Base-by-base conservation (phyloP, 1,284 basidiomycete genomes). In the Cryptococcus floricola region DNA sequence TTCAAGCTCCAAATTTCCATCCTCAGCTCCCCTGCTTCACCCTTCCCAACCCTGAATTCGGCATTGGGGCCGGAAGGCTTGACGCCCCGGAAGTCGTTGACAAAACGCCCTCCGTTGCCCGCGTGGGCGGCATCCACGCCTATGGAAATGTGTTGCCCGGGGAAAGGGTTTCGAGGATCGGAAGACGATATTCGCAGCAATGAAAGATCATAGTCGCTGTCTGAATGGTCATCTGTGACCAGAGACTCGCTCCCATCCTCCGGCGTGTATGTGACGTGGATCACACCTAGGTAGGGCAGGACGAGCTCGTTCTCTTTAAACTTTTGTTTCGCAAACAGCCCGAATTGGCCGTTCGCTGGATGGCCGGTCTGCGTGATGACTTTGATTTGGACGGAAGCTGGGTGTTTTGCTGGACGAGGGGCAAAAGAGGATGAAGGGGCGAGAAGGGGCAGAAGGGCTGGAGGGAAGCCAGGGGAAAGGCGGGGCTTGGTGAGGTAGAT, bases 21-120 rank as follows among this genome's bases (percentile, higher is more conserved):
- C 52, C 85, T 80, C 61, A 89, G 70, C 72, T 87, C 87, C 19
- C 87, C 89, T n/a, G 64, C 66, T 34, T 66, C 67, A 8, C 80
- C 80, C 58, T 81, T 79, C 39, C 80, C 79, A 37, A 91, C 84
- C 19, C 69, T 56, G 68, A 94, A 94, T 49, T 84, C 72, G 0
- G 86, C 88, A 66, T 94, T 94, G 2, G 91, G 85, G 18, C 64
- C 84, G 12, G 72, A 64, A 48, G 76, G 76, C 25, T 50, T 53
- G 9, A 90, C 79, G 5, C 89, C 89, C 51, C 91, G 82, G 74
- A 86, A 94, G 76, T 94, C 91, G 64, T 94, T 94, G 59, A 90
- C 81, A 71, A 93, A 92, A 61, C 91, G 80, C 3, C 85, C 87
- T 68, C 92, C 89, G 75, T 92, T 95, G 19, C 93, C 93, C 75